Evolutionary conservation across 768 basidiomycete genomes (phyloP).

Genomic region (Xanthoconium stramineum): DNA sequence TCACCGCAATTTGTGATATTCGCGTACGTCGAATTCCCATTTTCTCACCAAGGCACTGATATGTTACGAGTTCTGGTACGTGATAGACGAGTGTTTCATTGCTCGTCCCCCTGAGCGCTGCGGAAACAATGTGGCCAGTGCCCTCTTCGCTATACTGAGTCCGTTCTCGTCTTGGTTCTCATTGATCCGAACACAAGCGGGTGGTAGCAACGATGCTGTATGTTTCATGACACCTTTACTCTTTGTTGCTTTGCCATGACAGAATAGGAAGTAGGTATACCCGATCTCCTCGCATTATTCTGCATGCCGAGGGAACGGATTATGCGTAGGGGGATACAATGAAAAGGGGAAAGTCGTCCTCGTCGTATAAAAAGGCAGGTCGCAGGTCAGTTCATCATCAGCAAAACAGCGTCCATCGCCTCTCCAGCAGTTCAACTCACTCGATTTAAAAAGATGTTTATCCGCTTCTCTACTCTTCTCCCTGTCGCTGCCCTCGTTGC

Average conservation of each 20-base stretch:
- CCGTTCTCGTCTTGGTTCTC: too few relatives aligned
- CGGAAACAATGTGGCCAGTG: neutral
- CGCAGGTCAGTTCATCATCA: neutral
- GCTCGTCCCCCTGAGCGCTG: neutral
- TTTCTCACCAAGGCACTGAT: neutral
- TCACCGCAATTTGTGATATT: too few relatives aligned
- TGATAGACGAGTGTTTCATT: neutral
- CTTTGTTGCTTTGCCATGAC: neutral
- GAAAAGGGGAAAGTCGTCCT: too few relatives aligned
- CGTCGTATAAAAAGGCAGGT: constrained; percentile 10
- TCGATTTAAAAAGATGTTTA: constrained; percentile 3
- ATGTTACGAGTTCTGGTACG: neutral
- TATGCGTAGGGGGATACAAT: neutral
- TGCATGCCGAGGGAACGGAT: neutral
- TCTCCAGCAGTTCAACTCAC: neutral
- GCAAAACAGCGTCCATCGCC: neutral
- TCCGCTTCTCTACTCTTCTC: constrained; percentile 3
- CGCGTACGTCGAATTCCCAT: neutral
- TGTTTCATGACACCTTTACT: neutral
- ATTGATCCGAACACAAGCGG: neutral
- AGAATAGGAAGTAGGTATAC: neutral
- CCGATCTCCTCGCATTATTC: neutral
- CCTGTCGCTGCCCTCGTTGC: constrained; percentile 11
- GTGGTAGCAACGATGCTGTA: neutral
- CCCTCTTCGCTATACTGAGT: too few relatives aligned